These are phyloP conservation scores for Pulveroboletus ravenelii DNA, from an alignment of 768 basidiomycete species.

Conservation along the genomic window DNA sequence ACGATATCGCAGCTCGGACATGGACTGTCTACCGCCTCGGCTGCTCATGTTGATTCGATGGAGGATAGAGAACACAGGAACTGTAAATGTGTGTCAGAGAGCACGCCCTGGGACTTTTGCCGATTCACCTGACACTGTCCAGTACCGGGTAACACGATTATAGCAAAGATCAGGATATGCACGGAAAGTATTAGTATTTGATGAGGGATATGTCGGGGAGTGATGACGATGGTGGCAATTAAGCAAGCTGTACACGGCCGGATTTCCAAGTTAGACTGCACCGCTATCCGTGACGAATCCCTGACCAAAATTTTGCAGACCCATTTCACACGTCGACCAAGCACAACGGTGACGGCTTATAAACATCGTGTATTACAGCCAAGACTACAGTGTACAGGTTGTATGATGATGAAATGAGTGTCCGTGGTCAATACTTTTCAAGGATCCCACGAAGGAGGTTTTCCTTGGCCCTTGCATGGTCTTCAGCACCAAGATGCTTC, in stretches of 20 bases:
- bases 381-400: slow-evolving; percentile 6
- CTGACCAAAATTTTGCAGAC: not conserved
- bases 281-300: not conserved
- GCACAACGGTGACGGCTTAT: not conserved
- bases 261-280: slow-evolving; percentile 2
- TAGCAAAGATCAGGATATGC: not conserved
- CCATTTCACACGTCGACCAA: slow-evolving; percentile 24
- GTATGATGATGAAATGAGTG: not conserved
- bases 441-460: slow-evolving; percentile 32
- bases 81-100: slow-evolving; percentile 3
- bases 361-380: not conserved
- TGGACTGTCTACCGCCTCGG: slow-evolving; percentile 63
- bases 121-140: slow-evolving; percentile 4
- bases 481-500: slow-evolving; percentile 35
- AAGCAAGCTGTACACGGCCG: slow-evolving; percentile 5
- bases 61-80: slow-evolving; percentile 1
- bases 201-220: slow-evolving; percentile 1
- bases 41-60: slow-evolving; percentile 44
- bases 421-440: slow-evolving; percentile 26
- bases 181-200: not conserved
- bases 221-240: slow-evolving; percentile 7
- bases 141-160: not conserved
- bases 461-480: slow-evolving; percentile 32
- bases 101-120: not conserved
- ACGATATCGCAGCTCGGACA: slow-evolving; percentile 80